Percentiles rank a stretch among this genome's conserved stretches.
These are phyloP conservation scores for Saccharomycopsis malanga DNA, from an alignment of 805 yeast genomes.

Conservation along the genomic window DNA sequence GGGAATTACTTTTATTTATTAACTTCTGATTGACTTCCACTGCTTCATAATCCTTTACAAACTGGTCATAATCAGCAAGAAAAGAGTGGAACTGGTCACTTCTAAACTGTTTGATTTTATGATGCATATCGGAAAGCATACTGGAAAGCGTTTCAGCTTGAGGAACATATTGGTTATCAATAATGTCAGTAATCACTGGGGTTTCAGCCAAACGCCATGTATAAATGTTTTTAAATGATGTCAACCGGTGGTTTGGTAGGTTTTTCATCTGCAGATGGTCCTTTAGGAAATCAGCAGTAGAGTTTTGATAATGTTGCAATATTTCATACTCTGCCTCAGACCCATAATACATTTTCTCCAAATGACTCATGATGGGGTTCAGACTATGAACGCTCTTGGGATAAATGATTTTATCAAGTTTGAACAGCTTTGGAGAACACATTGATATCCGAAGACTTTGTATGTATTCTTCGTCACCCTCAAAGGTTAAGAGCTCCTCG, in stretches of 20 bases:
- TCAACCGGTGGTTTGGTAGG: background rate
- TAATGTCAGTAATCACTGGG: background rate
- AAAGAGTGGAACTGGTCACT: background rate
- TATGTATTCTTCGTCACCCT: slow-evolving; percentile 8
- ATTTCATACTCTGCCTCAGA: slow-evolving; percentile 11
- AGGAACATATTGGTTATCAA: background rate
- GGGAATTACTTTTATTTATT: background rate
- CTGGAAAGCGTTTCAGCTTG: background rate
- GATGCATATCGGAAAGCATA: background rate
- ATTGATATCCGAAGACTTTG: background rate
- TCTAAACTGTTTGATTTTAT: background rate
- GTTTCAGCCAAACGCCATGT: slow-evolving; percentile 12
- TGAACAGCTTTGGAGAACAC: background rate
- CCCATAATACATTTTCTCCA: slow-evolving; percentile 2
- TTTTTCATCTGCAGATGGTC: slow-evolving; percentile 7
- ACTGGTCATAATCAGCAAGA: slow-evolving; percentile 42
- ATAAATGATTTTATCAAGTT: background rate
- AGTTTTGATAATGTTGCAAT: background rate
- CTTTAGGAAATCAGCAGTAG: slow-evolving; percentile 5
- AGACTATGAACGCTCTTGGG: background rate
- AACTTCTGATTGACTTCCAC: slow-evolving; percentile 33
- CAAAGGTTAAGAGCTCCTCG: slow-evolving; percentile 2
- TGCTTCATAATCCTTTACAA: slow-evolving; percentile 48
- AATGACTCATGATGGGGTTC: background rate
- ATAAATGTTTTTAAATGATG: slow-evolving; percentile 7